phyloP scores from a whole-genome alignment of 768 basidiomycete genomes.

The Hemileccinum impolitum region DNA sequence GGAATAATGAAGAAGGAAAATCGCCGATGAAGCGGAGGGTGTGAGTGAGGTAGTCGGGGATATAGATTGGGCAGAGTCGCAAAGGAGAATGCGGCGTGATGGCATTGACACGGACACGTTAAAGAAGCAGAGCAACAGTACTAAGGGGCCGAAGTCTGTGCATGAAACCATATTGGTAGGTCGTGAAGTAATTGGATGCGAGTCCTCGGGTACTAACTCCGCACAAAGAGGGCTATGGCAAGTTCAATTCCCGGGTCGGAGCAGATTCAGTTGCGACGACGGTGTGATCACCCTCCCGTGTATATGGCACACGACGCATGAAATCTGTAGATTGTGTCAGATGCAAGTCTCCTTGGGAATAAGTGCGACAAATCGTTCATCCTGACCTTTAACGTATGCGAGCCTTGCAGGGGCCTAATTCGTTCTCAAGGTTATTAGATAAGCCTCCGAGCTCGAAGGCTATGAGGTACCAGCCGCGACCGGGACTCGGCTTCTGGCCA shows the following conservation, averaged over 20 bases:
- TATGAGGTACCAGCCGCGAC: slow-evolving; percentile 9
- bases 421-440: slow-evolving; percentile 27
- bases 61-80: slow-evolving; percentile 27
- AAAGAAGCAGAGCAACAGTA: slow-evolving; percentile 28
- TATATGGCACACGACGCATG: slow-evolving; percentile 3
- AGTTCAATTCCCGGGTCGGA: slow-evolving; percentile 24
- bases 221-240: slow-evolving; percentile 26
- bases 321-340: slow-evolving; percentile 18
- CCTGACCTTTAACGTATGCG: slow-evolving; percentile 19
- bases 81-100: slow-evolving; percentile 30
- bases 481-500: slow-evolving; percentile 12
- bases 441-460: slow-evolving; percentile 30
- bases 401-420: slow-evolving; percentile 7
- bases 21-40: slow-evolving; percentile 21
- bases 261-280: slow-evolving; percentile 25
- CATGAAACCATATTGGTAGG: slow-evolving; percentile 31
- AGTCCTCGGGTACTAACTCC: slow-evolving; percentile 33
- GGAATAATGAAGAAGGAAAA: slow-evolving; percentile 25
- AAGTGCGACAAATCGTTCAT: slow-evolving; percentile 16
- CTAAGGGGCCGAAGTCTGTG: slow-evolving; percentile 31
- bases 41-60: slow-evolving; percentile 24
- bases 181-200: slow-evolving; percentile 31
- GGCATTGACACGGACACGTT: slow-evolving; percentile 26
- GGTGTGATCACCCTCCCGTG: slow-evolving; percentile 18
- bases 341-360: slow-evolving; percentile 9